phyloP scores from a whole-genome alignment of 169 alveolate genomes.

The Plasmodium cynomolgi region DNA sequence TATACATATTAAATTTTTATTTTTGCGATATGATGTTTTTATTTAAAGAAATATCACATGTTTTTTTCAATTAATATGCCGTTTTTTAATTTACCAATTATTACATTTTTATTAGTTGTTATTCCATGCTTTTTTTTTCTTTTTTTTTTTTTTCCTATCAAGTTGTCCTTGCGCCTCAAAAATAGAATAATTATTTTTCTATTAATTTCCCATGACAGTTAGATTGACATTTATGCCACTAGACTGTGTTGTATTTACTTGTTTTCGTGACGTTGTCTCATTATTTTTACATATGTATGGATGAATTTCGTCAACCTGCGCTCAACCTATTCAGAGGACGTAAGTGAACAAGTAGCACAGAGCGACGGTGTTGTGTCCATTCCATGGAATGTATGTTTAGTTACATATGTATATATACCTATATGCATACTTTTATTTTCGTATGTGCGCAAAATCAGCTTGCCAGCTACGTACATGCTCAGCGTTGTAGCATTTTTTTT shows the following conservation, averaged over 20 bases:
- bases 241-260: conserved; percentile 1
- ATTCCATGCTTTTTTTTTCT: background rate
- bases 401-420: background rate
- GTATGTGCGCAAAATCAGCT: background rate
- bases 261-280: background rate
- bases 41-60: background rate
- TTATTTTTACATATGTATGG: conserved; percentile 47
- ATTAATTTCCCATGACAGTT: conserved; percentile 16
- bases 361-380: background rate
- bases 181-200: background rate
- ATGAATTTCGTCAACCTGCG: background rate
- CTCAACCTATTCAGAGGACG: background rate
- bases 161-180: background rate
- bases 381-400: background rate
- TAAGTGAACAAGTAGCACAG: background rate
- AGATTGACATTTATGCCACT: background rate
- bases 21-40: background rate
- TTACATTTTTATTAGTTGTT: conserved; percentile 5
- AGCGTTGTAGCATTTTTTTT: background rate
- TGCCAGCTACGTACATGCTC: background rate
- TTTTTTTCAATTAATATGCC: background rate
- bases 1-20: background rate
- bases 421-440: background rate
- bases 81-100: conserved; percentile 1
- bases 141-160: background rate